Conservation (phyloP, 129 eudicot species). For the Centaurea solstitialis region DNA sequence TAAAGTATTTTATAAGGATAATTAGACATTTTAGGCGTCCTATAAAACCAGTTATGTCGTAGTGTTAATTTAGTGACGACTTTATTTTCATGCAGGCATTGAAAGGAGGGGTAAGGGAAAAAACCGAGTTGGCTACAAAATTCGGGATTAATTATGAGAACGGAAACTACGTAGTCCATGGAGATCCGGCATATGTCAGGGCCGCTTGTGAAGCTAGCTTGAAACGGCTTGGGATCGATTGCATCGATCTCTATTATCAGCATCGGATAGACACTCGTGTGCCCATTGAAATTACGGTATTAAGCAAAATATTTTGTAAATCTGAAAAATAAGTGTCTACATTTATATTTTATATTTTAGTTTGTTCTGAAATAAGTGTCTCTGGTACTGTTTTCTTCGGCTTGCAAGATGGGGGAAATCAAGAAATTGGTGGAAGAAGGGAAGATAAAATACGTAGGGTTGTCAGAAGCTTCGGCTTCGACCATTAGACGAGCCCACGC, state of each 20-base stretch:
- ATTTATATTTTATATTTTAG: not conserved
- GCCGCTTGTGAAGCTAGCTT: constrained; percentile 49
- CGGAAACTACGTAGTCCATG: constrained; percentile 2
- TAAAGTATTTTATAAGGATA: too few species aligned
- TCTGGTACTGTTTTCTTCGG: not conserved
- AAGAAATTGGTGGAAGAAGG: constrained; percentile 63
- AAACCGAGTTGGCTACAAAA: constrained; percentile 44
- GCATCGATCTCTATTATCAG: constrained; percentile 47
- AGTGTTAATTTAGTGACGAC: not conserved
- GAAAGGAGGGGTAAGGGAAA: constrained; percentile 36
- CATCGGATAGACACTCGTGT: constrained; percentile 44
- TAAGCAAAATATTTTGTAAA: not conserved
- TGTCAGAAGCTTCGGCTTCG: constrained; percentile 57
- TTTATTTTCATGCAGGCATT: constrained; percentile 33
- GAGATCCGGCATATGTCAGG: constrained; percentile 44
- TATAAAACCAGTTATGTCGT: not conserved
- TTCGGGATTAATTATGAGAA: constrained; percentile 32
- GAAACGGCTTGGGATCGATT: constrained; percentile 44
- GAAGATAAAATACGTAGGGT: constrained; percentile 50
- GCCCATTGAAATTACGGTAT: constrained; percentile 55
- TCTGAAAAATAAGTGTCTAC: not conserved
- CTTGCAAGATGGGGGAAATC: constrained; percentile 50
- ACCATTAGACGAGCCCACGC: constrained; percentile 62
- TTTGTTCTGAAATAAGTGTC: not conserved
- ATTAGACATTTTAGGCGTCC: too few species aligned